Base-by-base conservation (phyloP, 2,329 filamentous ascomycete genomes). In the Fusarium denticulatum region DNA sequence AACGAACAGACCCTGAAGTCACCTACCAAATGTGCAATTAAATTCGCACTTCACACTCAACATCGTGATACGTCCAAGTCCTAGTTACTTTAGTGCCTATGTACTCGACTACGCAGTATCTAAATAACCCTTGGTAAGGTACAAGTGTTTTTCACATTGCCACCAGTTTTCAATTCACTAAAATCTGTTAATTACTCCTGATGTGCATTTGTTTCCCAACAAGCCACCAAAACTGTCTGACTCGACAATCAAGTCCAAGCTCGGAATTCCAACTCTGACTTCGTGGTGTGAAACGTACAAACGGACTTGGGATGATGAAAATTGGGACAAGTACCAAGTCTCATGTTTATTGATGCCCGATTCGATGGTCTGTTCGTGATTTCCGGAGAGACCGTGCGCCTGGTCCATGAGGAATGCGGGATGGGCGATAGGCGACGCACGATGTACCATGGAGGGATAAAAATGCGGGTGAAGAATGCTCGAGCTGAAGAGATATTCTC, bases 1-100 rank as follows among this genome's bases (percentile, higher is more conserved):
- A 63, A 67, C 43, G 39, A 53, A 64, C 55, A 50, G 46, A 65
- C 67, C 71, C 63, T 56, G 59, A 61, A 55, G 37, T 61, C 49
- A 26, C 32, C 58, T n/a, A 57, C 24, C 24, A 12, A 56, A 55
- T 34, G 18, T 26, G n/a, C 20, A 36, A 36, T n/a, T 30, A 58
- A 49, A 50, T 37, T 20, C 32, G 14, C 53, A 24, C 39, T 22
- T 24, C 40, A 24, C 30, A 36, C 55, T 46, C 20, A 24, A 32
- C 28, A 24, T 45, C 24, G 16, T 34, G 34, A 42, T 42, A 34
- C n/a, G 34, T 53, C 50, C 24, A 26, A n/a, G 45, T 47, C 20
- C 26, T 22, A 12, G 18, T 37, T 20, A 20, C 36, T 20, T 16
- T 16, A 37, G 16, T 37, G 36, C 36, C 36, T 37, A 20, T 20